A percentile compares a stretch with the other conserved stretches of the same genome.
phyloP scores from a whole-genome alignment of 176 grass and related monocot genomes.

The sorghum (Sorghum bicolor) region Sorghum_bicolor_NCBIv3 NC_012871.2:65583001-65583500 shows the following conservation, averaged over 20 bases:
- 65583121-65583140: neutral
- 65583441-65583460: neutral
- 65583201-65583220: too few species aligned
- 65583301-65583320: neutral
- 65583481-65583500: neutral
- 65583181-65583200: constrained; percentile 21
- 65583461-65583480: neutral
- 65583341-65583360: neutral
- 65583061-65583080: neutral
- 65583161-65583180: constrained; percentile 20
- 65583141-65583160: neutral
- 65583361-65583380: neutral
- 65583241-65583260: constrained; percentile 7
- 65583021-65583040: neutral
- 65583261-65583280: neutral
- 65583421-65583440: neutral
- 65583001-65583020: neutral
- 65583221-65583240: too few species aligned
- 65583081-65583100: neutral
- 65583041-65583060: neutral
- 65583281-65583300: neutral
- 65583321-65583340: neutral
- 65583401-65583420: neutral
- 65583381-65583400: neutral
- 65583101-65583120: constrained; percentile 1